Evolutionary conservation across 768 basidiomycete species (phyloP), one percentile per base, ranked within the genome.

Genomic region (Amyloporia xantha): DNA sequence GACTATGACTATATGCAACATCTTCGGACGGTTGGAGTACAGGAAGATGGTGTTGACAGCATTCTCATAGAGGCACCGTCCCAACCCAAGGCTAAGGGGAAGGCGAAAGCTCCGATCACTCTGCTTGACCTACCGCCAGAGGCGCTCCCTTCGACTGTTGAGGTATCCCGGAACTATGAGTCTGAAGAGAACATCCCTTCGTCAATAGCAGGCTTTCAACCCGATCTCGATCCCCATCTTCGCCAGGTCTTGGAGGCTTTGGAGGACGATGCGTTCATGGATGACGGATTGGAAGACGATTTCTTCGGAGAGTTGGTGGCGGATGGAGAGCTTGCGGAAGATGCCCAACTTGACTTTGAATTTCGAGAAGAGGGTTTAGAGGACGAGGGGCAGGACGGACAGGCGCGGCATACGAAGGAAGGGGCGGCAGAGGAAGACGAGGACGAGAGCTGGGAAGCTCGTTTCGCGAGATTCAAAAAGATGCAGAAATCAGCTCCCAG

Each of bases 1-100:
- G 79, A 92, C 51, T 99, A 99, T 71, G 90, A 99, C 67, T 99
- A 99, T 71, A 92, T 97, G 89, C 86, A 94, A 65, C 96, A 99
- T 68, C 78, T 99, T 38, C 84, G 91, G 11, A 58, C 78, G 2
- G 80, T 90, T 43, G 91, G 90, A 3, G 59, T 78, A 11, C 77
- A 84, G 49, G 88, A 90, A 62, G 88, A 84, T 38, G 87, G 88
- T 10, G 81, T 87, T 6, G 91, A 92, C 33, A 86, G 82, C 50
- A 69, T 90, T 44, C 74, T 94, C 50, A 71, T 96, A 43, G 88
- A 91, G 56, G 86, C 87, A n/a, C 81, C 84, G 2, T 59, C 66
- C 15, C 61, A 68, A 13, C 62, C 70, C 3, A 71, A 71, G 40
- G 71, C 69, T 23, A 76, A 70, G 55, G 66, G 61, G 6, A 68